phyloP scores from a whole-genome alignment of 768 basidiomycete species.

The Sporobolomyces roseus region DNA sequence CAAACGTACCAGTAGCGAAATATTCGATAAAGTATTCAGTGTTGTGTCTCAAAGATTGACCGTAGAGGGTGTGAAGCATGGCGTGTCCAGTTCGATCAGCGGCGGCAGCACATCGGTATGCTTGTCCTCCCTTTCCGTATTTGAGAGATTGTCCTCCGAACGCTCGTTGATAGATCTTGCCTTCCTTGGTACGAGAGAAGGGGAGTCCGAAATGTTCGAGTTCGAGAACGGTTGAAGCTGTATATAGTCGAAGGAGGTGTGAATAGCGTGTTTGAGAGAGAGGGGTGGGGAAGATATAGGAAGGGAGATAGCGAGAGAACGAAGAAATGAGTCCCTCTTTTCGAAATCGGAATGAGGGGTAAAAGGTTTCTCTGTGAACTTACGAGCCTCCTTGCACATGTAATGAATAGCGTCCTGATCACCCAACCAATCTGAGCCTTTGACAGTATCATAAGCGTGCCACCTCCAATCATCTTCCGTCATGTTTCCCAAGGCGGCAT shows the following conservation, averaged over 20 bases:
- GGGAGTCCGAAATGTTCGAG: conserved; percentile 98
- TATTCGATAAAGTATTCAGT: conserved; percentile 99
- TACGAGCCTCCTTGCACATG: conserved; percentile 96
- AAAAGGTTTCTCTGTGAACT: conserved; percentile 52
- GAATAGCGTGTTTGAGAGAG: neutral
- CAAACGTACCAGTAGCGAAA: conserved; percentile 60
- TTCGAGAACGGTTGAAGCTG: conserved; percentile 52
- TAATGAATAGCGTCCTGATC: conserved; percentile 97
- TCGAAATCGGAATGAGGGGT: neutral
- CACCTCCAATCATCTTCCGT: conserved; percentile 86
- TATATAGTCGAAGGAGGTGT: neutral
- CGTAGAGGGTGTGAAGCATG: conserved; percentile 96
- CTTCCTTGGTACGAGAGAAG: conserved; percentile 96
- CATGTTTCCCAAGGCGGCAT: conserved; percentile 85
- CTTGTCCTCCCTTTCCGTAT: conserved; percentile 96
- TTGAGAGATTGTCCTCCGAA: conserved; percentile 97
- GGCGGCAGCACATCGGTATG: conserved; percentile 96
- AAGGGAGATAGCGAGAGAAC: conserved; percentile 23
- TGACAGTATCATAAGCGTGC: conserved; percentile 58
- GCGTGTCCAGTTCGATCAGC: conserved; percentile 99
- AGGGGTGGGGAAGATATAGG: neutral
- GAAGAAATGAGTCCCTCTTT: neutral
- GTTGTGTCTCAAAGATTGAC: conserved; percentile 96
- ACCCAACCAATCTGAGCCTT: conserved; percentile 99
- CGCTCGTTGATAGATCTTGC: conserved; percentile 98